phyloP scores from a whole-genome alignment of 2,329 filamentous ascomycete species.

The Myriosclerotinia curreyana region DNA sequence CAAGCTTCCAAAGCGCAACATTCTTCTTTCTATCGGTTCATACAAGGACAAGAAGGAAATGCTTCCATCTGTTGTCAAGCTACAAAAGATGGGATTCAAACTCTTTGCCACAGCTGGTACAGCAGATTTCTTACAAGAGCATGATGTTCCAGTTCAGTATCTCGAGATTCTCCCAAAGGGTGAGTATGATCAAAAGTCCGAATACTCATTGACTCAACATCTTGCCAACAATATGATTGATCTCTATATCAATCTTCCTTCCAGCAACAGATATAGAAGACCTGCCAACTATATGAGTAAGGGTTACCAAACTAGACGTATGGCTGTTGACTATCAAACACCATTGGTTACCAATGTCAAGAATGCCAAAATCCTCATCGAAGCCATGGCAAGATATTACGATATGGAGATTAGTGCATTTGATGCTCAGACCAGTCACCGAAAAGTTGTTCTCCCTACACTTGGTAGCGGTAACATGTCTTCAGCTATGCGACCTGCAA shows the following conservation, averaged over 20 bases:
- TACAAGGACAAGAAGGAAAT: constrained; percentile 99
- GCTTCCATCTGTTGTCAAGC: constrained; percentile 84
- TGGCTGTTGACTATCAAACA: constrained; percentile 95
- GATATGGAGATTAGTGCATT: constrained; percentile 77
- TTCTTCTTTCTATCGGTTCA: constrained; percentile 90
- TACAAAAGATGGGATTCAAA: constrained; percentile 90
- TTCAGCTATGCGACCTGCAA: constrained; percentile 39
- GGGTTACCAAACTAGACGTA: constrained; percentile 92
- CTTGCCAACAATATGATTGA: constrained; percentile 94
- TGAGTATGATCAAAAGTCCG: constrained; percentile 82
- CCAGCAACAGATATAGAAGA: constrained; percentile 92
- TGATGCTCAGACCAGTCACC: constrained; percentile 89
- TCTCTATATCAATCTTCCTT: constrained; percentile 98
- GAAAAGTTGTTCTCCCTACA: constrained; percentile 64
- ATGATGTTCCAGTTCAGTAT: constrained; percentile 89
- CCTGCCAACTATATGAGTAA: constrained; percentile 98
- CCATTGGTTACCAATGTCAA: constrained; percentile 98
- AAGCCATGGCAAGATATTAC: constrained; percentile 88
- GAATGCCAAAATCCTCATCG: constrained; percentile 95
- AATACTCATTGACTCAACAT: constrained; percentile 96
- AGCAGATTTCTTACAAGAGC: constrained; percentile 91
- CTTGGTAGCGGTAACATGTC: constrained; percentile 32
- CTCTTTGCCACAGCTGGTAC: constrained; percentile 95
- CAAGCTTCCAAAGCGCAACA: constrained; percentile 91
- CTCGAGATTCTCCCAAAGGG: constrained; percentile 79